These are phyloP conservation scores for Scheffersomyces stipitis DNA, from an alignment of 805 yeast genomes.

Conservation along the genomic window DNA sequence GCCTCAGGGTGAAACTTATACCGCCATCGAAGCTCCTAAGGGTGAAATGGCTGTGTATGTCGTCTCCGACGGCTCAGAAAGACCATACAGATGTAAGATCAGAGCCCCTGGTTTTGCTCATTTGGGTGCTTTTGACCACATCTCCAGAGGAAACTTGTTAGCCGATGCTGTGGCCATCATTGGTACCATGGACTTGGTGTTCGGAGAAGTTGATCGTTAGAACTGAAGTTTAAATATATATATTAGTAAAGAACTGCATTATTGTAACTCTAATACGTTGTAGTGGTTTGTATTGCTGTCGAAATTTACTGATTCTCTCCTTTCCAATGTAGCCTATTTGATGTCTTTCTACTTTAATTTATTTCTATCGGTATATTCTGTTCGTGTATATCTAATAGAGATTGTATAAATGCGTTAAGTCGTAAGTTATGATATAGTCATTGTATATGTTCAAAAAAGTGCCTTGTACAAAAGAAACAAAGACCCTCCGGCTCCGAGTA, in stretches of 20 bases:
- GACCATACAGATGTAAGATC: constrained; percentile 89
- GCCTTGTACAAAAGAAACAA: constrained; percentile 26
- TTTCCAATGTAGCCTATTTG: too few relatives aligned
- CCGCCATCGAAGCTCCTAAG: constrained; percentile 92
- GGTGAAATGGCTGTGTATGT: constrained; percentile 93
- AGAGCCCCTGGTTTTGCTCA: constrained; percentile 95
- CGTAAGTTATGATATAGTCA: too few relatives aligned
- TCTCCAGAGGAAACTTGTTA: constrained; percentile 80
- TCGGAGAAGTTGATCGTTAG: constrained; percentile 91
- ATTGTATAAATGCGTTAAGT: too few relatives aligned
- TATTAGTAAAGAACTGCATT: too few relatives aligned
- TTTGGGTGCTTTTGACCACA: constrained; percentile 83
- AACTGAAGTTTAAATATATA: too few relatives aligned
- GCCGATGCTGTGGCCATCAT: constrained; percentile 93
- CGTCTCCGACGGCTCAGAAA: constrained; percentile 84
- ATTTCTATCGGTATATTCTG: too few relatives aligned
- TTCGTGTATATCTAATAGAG: too few relatives aligned
- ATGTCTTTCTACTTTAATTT: too few relatives aligned
- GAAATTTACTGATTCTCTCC: too few relatives aligned
- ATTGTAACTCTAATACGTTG: too few relatives aligned
- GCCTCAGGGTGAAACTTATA: constrained; percentile 88
- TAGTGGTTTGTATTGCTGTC: too few relatives aligned
- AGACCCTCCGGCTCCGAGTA: constrained; percentile 32
- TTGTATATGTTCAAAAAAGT: constrained; percentile 4
- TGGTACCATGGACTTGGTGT: constrained; percentile 94